These are phyloP conservation scores for Nigrospora oryzae DNA, from an alignment of 2,329 filamentous ascomycete genomes.

Conservation along the genomic window DNA sequence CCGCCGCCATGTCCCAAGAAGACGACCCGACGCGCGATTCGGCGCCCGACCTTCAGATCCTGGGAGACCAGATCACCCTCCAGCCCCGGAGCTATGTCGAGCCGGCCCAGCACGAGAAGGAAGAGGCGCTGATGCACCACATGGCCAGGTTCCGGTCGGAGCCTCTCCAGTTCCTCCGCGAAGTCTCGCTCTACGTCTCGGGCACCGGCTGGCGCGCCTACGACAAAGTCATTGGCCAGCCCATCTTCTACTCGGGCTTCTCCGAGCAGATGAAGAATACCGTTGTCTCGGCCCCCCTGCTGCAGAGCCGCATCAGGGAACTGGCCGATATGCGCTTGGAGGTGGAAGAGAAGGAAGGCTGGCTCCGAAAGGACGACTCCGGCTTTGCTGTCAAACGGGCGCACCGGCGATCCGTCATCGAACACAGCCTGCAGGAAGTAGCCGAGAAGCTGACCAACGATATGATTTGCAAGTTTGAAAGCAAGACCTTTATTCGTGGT, in stretches of 20 bases:
- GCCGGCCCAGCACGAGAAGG: slow-evolving; percentile 41
- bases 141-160: slow-evolving; percentile 78
- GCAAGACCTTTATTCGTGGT: slow-evolving; percentile 80
- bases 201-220: slow-evolving; percentile 95
- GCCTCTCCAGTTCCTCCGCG: slow-evolving; percentile 72
- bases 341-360: slow-evolving; percentile 69
- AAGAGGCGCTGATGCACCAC: slow-evolving; percentile 67
- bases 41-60: slow-evolving; percentile 69
- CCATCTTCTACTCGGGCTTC: slow-evolving; percentile 88
- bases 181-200: slow-evolving; percentile 87
- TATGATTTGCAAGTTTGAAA: slow-evolving; percentile 99
- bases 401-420: slow-evolving; percentile 55
- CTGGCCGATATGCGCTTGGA: slow-evolving; percentile 67
- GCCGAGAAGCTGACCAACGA: slow-evolving; percentile 80
- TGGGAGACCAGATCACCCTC: slow-evolving; percentile 65
- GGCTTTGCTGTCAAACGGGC: slow-evolving; percentile 43
- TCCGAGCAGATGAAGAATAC: slow-evolving; percentile 78
- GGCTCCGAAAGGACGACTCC: slow-evolving; percentile 48
- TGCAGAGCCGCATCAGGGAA: slow-evolving; percentile 66
- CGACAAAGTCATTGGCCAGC: slow-evolving; percentile 81
- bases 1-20: slow-evolving; percentile 27
- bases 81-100: slow-evolving; percentile 64
- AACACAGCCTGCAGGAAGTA: slow-evolving; percentile 67
- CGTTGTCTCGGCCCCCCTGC: slow-evolving; percentile 66
- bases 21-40: slow-evolving; percentile 36